Base-by-base conservation (phyloP, 2,329 filamentous ascomycete genomes). In the Ilyonectria destructans region DNA sequence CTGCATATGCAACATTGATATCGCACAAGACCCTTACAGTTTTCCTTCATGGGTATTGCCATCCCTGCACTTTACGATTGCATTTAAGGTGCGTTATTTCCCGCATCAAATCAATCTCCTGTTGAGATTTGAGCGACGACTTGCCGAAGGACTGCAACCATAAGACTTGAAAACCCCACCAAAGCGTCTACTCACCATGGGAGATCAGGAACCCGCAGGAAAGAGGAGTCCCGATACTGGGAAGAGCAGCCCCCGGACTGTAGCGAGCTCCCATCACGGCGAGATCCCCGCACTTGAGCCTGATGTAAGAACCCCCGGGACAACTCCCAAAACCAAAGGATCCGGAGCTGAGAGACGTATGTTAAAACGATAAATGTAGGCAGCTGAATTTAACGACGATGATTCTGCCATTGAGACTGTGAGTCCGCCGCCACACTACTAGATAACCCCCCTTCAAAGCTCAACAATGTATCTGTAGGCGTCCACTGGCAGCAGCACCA, bases 381-480 rank as follows among this genome's bases (percentile, higher is more conserved):
- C 48, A 3, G 62, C 29, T 4, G 49, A 49, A 15, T 9, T 65
- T 1, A 40, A 21, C n/a, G 62, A 65, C 10, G 48, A 31, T 6
- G 62, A 59, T 15, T 59, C 62, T 17, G 40, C 62, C 13, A 31
- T 55, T 15, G 48, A 55, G 3, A 15, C 17, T 17, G 62, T 65
- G 13, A 55, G 56, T 48, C 13, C n/a, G 23, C 13, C 3, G 10
- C 5, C 23, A 3, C 15, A 12, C 29, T 35, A 3, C 33, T 58
- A 15, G 17, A 10, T 5, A 13, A 1, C 12, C 12, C 40, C n/a
- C 12, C 10, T 6, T 19, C 6, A 9, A 54, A 4, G 21, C 48
- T 37, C n/a, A 54, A 37, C 15, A 9, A 4, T 51, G 3, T 10
- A 13, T 26, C 1, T 10, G 13, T 21, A 65, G 62, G 55, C 55